These are phyloP conservation scores for Pseudozyma thailandica DNA, from an alignment of 1,284 basidiomycete genomes.

Conservation along the genomic window DNA sequence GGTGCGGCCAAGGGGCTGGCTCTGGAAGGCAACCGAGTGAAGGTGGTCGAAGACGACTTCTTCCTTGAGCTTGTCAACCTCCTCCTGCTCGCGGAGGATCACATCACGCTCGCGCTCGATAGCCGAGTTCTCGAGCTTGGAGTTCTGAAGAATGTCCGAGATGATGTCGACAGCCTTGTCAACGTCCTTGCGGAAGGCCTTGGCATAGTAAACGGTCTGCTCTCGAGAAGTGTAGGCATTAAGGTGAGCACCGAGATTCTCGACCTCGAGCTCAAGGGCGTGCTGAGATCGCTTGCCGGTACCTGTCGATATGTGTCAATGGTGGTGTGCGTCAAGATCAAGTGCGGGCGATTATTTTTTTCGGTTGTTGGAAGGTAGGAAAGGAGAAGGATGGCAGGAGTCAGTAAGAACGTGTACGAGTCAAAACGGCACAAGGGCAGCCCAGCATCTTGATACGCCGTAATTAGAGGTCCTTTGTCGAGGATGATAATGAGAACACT, in stretches of 20 bases:
- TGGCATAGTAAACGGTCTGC: slow-evolving; percentile 99
- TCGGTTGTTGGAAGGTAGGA: neutral
- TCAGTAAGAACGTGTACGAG: slow-evolving; percentile 5
- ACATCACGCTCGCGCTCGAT: slow-evolving; percentile 97
- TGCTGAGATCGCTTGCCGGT: slow-evolving; percentile 90
- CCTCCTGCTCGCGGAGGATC: slow-evolving; percentile 96
- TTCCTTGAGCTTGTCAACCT: slow-evolving; percentile 97
- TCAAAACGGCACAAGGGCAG: neutral
- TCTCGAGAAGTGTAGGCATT: slow-evolving; percentile 99
- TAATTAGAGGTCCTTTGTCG: too few species aligned
- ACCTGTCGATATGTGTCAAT: slow-evolving; percentile 70
- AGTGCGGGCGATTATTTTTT: neutral
- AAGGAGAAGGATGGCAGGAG: neutral
- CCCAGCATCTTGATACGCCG: neutral
- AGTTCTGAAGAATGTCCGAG: slow-evolving; percentile 97
- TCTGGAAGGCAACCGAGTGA: slow-evolving; percentile 94
- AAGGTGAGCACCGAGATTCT: slow-evolving; percentile 96
- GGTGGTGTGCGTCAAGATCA: neutral
- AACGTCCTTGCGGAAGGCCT: slow-evolving; percentile 97
- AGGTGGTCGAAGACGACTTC: slow-evolving; percentile 99
- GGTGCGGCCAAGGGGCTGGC: slow-evolving; percentile 93
- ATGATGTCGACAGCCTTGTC: slow-evolving; percentile 93
- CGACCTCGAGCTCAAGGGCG: slow-evolving; percentile 93
- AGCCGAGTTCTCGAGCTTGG: slow-evolving; percentile 87
- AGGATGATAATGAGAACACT: too few species aligned